These are phyloP conservation scores for Kodamaea laetipori DNA, from an alignment of 805 yeast genomes.

Conservation along the genomic window DNA sequence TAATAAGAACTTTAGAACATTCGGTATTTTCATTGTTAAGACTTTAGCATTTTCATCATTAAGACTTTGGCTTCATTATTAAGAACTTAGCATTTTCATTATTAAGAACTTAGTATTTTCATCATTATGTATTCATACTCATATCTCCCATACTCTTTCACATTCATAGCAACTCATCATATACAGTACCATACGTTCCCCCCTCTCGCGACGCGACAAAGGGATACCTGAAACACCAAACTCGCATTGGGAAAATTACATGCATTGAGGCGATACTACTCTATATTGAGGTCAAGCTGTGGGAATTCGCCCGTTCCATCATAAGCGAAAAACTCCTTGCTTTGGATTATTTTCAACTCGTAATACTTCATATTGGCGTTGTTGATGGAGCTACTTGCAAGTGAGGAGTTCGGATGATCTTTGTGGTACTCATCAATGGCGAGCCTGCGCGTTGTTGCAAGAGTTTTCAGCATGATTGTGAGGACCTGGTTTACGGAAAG, in stretches of 20 bases:
- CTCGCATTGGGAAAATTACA: not conserved
- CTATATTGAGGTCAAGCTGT: slow-evolving; percentile 3
- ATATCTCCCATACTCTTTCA: too few species aligned
- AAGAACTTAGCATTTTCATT: too few species aligned
- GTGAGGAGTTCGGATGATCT: slow-evolving; percentile 5
- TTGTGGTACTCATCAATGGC: slow-evolving; percentile 26
- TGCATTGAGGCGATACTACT: slow-evolving; percentile 5
- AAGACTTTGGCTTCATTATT: too few species aligned
- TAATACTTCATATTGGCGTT: slow-evolving; percentile 66
- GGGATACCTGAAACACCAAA: not conserved
- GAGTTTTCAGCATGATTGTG: slow-evolving; percentile 55
- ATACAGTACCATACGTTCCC: too few species aligned
- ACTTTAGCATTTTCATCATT: too few species aligned
- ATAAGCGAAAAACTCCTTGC: slow-evolving; percentile 44
- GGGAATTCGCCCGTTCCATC: slow-evolving; percentile 25
- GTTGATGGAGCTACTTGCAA: slow-evolving; percentile 49
- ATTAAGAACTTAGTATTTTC: too few species aligned
- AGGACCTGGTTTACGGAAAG: slow-evolving; percentile 56
- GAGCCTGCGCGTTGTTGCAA: slow-evolving; percentile 47
- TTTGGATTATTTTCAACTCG: slow-evolving; percentile 70
- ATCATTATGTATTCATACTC: too few species aligned
- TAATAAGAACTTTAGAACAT: too few species aligned
- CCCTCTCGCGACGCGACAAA: too few species aligned
- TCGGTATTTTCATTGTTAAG: too few species aligned
- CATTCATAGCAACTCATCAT: too few species aligned